Conservation (phyloP, 2,329 filamentous ascomycete genomes). For the Colletotrichum incanum region DNA sequence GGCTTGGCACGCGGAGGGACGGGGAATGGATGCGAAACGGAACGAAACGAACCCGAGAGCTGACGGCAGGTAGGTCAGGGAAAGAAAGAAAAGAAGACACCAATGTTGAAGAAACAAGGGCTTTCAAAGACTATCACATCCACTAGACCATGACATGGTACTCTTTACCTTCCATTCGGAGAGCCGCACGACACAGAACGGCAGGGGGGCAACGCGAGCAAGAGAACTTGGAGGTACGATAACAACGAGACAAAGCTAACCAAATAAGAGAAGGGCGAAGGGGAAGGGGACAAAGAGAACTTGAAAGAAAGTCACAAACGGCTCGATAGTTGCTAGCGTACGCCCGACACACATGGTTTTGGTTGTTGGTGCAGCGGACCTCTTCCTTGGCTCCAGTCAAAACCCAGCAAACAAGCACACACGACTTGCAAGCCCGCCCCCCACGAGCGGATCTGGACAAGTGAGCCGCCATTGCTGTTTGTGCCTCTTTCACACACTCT, state of each 20-base stretch:
- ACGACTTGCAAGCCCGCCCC: background rate
- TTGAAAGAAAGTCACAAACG: background rate
- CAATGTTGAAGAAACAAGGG: background rate
- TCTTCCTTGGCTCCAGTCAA: constrained; percentile 7
- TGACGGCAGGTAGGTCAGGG: background rate
- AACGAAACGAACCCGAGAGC: background rate
- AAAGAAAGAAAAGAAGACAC: background rate
- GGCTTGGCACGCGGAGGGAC: constrained; percentile 35
- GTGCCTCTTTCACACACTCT: constrained; percentile 12
- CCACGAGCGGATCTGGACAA: background rate
- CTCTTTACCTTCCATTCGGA: background rate
- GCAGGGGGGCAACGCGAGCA: background rate
- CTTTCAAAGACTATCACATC: constrained; percentile 14
- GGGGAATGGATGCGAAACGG: background rate
- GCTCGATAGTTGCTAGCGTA: constrained; percentile 7
- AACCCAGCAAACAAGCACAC: background rate
- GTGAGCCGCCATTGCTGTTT: constrained; percentile 2
- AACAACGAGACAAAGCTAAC: constrained; percentile 6
- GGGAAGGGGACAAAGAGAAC: background rate
- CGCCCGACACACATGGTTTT: constrained; percentile 7
- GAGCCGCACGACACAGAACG: background rate
- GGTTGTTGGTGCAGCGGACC: background rate
- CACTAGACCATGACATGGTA: background rate
- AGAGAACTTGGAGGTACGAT: background rate
- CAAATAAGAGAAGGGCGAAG: background rate